Evolutionary conservation across 2,329 filamentous ascomycete genomes (phyloP).

Genomic region (Aureobasidium vineae): DNA sequence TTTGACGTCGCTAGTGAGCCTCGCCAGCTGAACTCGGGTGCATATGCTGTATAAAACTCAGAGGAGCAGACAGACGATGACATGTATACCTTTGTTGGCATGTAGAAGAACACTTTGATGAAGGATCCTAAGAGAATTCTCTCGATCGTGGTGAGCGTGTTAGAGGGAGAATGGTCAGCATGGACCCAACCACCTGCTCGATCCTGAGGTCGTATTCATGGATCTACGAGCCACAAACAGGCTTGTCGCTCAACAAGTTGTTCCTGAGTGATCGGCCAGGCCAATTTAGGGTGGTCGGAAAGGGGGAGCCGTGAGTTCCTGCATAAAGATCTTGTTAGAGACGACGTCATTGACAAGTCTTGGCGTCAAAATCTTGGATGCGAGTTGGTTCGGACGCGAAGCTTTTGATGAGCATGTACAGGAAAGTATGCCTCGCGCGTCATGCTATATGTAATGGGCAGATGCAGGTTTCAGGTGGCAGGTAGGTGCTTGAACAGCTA

Average conservation of each 20-base stretch:
- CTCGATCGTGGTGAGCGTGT: background rate
- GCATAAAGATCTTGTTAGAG: background rate
- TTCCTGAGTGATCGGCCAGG: background rate
- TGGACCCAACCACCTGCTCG: background rate
- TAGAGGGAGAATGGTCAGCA: background rate
- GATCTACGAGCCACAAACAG: background rate
- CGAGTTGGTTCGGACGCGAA: constrained; percentile 1
- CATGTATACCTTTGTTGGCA: background rate
- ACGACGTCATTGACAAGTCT: background rate
- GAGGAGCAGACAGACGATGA: background rate
- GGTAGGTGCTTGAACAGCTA: background rate
- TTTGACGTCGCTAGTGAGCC: constrained; percentile 80
- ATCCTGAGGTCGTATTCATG: background rate
- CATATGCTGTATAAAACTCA: constrained; percentile 51
- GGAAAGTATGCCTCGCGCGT: background rate
- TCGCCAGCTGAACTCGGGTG: constrained; percentile 68
- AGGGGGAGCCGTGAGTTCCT: constrained; percentile 15
- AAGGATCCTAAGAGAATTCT: background rate
- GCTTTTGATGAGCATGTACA: constrained; percentile 3
- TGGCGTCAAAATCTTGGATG: background rate
- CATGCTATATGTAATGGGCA: constrained; percentile 1
- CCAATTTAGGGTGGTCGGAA: background rate
- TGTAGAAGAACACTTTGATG: background rate
- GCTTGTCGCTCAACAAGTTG: background rate
- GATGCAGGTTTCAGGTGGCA: constrained; percentile 2